Evolutionary conservation across 1,284 basidiomycete species (phyloP), one percentile per base, ranked within the genome.

Genomic region (Mycosarcoma maydis): DNA sequence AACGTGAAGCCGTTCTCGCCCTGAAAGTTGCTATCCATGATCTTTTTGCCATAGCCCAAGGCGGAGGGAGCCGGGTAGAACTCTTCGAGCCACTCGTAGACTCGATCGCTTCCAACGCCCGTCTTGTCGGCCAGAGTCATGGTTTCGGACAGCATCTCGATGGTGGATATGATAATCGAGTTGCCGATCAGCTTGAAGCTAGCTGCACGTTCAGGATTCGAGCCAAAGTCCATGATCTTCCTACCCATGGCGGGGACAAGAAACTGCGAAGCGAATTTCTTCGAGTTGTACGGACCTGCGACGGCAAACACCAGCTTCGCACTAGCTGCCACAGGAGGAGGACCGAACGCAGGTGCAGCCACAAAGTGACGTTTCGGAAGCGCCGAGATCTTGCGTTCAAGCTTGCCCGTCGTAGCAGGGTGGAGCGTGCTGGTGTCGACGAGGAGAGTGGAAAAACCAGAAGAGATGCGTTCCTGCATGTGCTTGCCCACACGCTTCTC

Each of bases 101-200:
- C 84, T 16, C 86, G 84, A 10, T 87, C 85, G 3, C 88, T 84
- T 4, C 88, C 89, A 19, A 94, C 89, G 16, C 92, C 92, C 0
- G 90, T 86, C 82, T 92, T 92, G 77, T 92, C 90, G 2, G 89
- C 89, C 16, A 94, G 86, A 4, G 92, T 94, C 79, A 90, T 88
- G 32, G 87, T 85, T 83, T 94, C 92, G 0, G 89, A 87, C 19
- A 94, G 85, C 30, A 94, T 84, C 80, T 94, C 92, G 51, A 93
- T 85, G 40, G 73, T 69, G 10, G 71, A 66, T 27, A 77, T 53
- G 46, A 81, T 77, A 53, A 82, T 64, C 23, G 68, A 58, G 53
- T 73, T 72, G 39, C 71, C 66, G 27, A 92, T 88, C 52, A 91
- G 85, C 83, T 94, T 94, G 84, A 92, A 88, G 7, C 36, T 57